Evolutionary conservation across 345 rosid species (phyloP), one percentile per base, ranked within the genome.

Genomic region (Eucalyptus cloeziana): DNA sequence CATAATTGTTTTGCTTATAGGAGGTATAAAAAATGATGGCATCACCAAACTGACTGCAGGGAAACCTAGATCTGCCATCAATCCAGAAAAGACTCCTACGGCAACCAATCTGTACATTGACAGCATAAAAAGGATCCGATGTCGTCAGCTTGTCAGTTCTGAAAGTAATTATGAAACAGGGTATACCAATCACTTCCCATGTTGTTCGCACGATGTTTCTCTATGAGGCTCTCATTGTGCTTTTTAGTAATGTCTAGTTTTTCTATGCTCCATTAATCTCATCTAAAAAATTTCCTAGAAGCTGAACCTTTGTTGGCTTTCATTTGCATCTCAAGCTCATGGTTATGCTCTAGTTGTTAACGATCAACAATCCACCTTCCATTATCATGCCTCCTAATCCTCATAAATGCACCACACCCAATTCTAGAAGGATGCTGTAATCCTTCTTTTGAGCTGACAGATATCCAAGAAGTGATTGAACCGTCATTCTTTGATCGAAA

Each of bases 321-420:
- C 31, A 86, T 76, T 62, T 89, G 90, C 22, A 81, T 89, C 92
- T 90, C 96, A 25, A 94, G 94, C 51, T 94, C 97, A 86, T 97
- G 99, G 87, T 96, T 97, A 93, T 96, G 99, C 45, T 93, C 96
- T 91, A 93, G 94, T 54, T 92, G 90, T 62, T 94, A 95, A 92
- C 95, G 93, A 88, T 97, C 99, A 10, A 96, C 98, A 12, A 95
- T 92, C 99, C 97, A 97, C 22, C 91, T 94, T 86, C 97, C 98
- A 85, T 90, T 91, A 52, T 95, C 98, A 91, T 95, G 96, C 86
- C 94, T 95, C 93, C 95, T 97, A 86, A 97, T 96, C 93, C 96
- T 94, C 99, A 96, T 96, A 92, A 94, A 96, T 91, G 98, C 97
- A 37, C 98, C 96, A 88, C 99, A 96, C 14, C 99, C 99, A 71